Evolutionary conservation across 139 green algal genomes (phyloP).

Genomic region (Axilococcus clingmanii): DNA sequence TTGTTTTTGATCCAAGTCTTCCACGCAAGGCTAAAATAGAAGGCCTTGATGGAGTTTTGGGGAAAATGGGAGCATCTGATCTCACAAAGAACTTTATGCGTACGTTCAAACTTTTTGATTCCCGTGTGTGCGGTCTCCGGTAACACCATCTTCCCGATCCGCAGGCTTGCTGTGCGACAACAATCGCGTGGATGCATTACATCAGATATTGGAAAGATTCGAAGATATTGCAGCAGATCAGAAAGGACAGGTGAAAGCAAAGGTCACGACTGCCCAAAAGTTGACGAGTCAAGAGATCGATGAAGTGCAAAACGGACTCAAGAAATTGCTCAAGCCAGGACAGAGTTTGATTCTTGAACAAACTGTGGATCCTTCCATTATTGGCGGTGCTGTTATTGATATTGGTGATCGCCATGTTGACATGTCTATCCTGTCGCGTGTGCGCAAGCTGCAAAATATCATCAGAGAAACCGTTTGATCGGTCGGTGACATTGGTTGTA

Average conservation of each 20-base stretch:
- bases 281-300: conserved; percentile 33
- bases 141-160: too few species aligned
- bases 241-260: conserved; percentile 49
- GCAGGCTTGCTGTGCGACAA: too few species aligned
- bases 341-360: conserved; percentile 40
- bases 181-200: conserved; percentile 44
- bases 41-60: conserved; percentile 27
- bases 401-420: conserved; percentile 76
- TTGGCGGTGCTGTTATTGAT: conserved; percentile 64
- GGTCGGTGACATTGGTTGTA: not conserved
- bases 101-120: conserved; percentile 9
- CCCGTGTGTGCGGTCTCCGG: not conserved
- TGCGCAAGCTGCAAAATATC: conserved; percentile 51
- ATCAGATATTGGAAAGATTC: conserved; percentile 40
- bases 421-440: conserved; percentile 44
- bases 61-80: conserved; percentile 30
- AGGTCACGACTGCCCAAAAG: conserved; percentile 52
- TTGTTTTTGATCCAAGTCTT: conserved; percentile 38
- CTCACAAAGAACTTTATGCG: conserved; percentile 48
- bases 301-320: conserved; percentile 41
- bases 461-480: conserved; percentile 2
- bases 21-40: conserved; percentile 18
- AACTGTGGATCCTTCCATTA: conserved; percentile 56
- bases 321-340: conserved; percentile 43
- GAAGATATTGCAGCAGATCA: conserved; percentile 46